Base-by-base conservation (phyloP, 75 land plant genomes). In the Ceratopteris richardii region DNA sequence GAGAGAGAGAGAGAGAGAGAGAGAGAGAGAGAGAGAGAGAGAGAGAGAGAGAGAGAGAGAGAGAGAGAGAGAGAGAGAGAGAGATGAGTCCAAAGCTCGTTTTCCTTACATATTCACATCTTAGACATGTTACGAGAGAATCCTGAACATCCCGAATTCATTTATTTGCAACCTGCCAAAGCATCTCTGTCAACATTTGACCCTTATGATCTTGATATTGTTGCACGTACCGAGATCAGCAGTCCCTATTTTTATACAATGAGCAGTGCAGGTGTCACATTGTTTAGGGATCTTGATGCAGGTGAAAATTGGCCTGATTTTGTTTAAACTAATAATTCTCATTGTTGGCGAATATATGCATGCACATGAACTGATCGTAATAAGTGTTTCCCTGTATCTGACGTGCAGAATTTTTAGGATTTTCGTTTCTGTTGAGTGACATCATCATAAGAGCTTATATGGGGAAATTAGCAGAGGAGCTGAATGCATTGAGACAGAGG, bases 141-240 rank as follows among this genome's bases (percentile, higher is more conserved):
- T n/a, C 68, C 73, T 46, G 53, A 58, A 29, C 54, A 21, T 47
- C 54, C 62, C 0, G 73, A 71, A 11, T 71, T 71, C 56, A 59
- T 71, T 7, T 71, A 71, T 31, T 50, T 71, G 31, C 73, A 71
- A 55, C 68, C 68, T 18, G 50, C 68, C 13, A 48, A 48, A 31
- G 20, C 31, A 2, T 33, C 43, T 14, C 22, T 13, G 22, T 54
- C 72, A 13, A 23, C 73, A 57, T 65, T 30, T 71, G 73, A 71
- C 57, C 69, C 73, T 29, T 71, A 64, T 39, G 62, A 71, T 0
- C 40, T 71, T 29, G 68, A 71, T 29, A 65, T 71, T 64, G 73
- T 71, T 4, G 18, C 55, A 22, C 61, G 57, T 31, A 44, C 33
- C 48, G 52, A 71, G 16, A 31, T 71, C 19, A 25, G 40, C 0